These are phyloP conservation scores for Candida pseudoviswanathii DNA, from an alignment of 1,139 yeast species.

Conservation along the genomic window DNA sequence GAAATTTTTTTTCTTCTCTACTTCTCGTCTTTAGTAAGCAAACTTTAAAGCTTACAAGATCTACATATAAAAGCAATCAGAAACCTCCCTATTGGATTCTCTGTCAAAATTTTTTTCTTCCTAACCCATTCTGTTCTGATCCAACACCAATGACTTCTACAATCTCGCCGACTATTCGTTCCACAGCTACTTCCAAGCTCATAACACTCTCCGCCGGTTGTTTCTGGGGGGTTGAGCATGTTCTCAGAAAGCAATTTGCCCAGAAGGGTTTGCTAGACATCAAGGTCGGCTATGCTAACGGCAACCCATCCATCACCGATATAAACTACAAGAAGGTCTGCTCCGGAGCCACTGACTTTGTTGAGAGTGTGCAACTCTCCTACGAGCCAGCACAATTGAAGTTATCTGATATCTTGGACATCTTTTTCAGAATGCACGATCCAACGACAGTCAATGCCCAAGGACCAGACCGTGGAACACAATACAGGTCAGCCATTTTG, in stretches of 20 bases:
- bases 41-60: background rate
- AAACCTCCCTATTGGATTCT: background rate
- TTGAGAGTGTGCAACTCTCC: constrained; percentile 80
- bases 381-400: constrained; percentile 70
- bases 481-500: constrained; percentile 79
- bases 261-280: constrained; percentile 70
- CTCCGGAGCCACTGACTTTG: constrained; percentile 67
- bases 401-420: constrained; percentile 67
- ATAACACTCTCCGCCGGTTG: constrained; percentile 81
- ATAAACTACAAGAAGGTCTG: constrained; percentile 83
- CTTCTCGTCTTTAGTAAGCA: background rate
- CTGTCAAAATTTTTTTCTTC: background rate
- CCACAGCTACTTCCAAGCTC: constrained; percentile 45
- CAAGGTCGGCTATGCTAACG: constrained; percentile 91
- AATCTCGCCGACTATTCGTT: constrained; percentile 39
- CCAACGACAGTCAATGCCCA: constrained; percentile 59
- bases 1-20: background rate
- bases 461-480: constrained; percentile 84
- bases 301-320: constrained; percentile 43
- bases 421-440: constrained; percentile 91
- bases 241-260: constrained; percentile 66
- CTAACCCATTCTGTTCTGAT: background rate
- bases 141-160: constrained; percentile 13
- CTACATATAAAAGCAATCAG: background rate
- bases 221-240: constrained; percentile 94